Percentiles rank a stretch among this genome's conserved stretches.
Evolutionary conservation across 495 filamentous ascomycete genomes (phyloP).

Genomic region (Aspergillus carlsbadensis): DNA sequence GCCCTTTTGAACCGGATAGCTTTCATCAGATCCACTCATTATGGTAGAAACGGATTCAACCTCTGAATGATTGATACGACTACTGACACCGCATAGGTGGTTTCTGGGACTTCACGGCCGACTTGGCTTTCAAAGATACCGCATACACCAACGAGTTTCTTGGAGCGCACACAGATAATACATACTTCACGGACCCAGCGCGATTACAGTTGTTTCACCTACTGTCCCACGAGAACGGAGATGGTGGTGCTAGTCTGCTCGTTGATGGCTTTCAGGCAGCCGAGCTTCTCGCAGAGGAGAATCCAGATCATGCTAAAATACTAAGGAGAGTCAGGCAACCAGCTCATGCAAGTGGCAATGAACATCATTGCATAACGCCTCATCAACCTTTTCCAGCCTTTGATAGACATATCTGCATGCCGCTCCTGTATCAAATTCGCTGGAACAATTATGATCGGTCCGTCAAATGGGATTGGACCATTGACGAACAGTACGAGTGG

Average conservation of each 20-base stretch:
- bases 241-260: conserved; percentile 70
- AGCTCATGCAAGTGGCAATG: conserved; percentile 82
- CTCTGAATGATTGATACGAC: not conserved
- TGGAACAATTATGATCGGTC: conserved; percentile 94
- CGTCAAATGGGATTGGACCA: conserved; percentile 42
- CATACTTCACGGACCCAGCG: conserved; percentile 88
- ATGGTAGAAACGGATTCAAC: conserved; percentile 50
- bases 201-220: conserved; percentile 90
- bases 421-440: conserved; percentile 62
- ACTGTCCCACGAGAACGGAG: conserved; percentile 66
- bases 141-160: conserved; percentile 86
- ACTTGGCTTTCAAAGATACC: conserved; percentile 83
- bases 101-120: conserved; percentile 92
- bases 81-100: conserved; percentile 49
- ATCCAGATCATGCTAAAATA: conserved; percentile 47
- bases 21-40: conserved; percentile 83
- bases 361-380: conserved; percentile 74
- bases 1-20: conserved; percentile 73
- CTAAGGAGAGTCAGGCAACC: conserved; percentile 56
- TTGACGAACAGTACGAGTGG: conserved; percentile 54
- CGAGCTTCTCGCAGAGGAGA: conserved; percentile 44
- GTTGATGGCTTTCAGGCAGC: conserved; percentile 84
- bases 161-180: conserved; percentile 83
- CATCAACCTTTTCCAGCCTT: conserved; percentile 62
- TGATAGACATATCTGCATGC: conserved; percentile 37